These are phyloP conservation scores for Cyberlindnera mycetangii DNA, from an alignment of 805 yeast genomes.

Conservation along the genomic window DNA sequence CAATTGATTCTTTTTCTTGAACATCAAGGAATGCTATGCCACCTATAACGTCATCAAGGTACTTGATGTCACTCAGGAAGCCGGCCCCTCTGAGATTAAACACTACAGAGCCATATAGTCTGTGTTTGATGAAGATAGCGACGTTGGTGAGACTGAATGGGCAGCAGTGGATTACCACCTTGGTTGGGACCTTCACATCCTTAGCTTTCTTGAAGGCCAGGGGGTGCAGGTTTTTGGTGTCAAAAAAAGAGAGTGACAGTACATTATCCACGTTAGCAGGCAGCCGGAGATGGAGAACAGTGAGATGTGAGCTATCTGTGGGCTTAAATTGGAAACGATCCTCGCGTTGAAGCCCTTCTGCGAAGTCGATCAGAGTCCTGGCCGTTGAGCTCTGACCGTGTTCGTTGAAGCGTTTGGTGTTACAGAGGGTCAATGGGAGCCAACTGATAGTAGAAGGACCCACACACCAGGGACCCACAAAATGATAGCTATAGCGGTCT, in stretches of 20 bases:
- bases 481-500: slow-evolving; percentile 14
- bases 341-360: slow-evolving; percentile 7
- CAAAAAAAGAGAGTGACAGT: slow-evolving; percentile 13
- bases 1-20: slow-evolving; percentile 15
- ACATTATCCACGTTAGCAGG: background rate
- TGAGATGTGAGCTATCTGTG: slow-evolving; percentile 5
- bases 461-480: slow-evolving; percentile 18
- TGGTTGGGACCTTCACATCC: slow-evolving; percentile 17
- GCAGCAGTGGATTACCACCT: slow-evolving; percentile 23
- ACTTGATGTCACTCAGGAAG: slow-evolving; percentile 25
- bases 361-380: slow-evolving; percentile 1
- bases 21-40: slow-evolving; percentile 21
- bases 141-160: slow-evolving; percentile 31
- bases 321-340: slow-evolving; percentile 24
- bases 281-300: slow-evolving; percentile 21
- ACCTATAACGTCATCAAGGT: slow-evolving; percentile 29
- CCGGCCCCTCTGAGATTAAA: slow-evolving; percentile 18
- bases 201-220: slow-evolving; percentile 13
- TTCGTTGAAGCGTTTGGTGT: slow-evolving; percentile 4
- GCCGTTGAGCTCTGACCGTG: background rate
- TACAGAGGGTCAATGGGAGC: slow-evolving; percentile 11
- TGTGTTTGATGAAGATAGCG: slow-evolving; percentile 26
- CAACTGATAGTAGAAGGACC: slow-evolving; percentile 19
- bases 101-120: slow-evolving; percentile 20
- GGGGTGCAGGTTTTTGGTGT: slow-evolving; percentile 8